Base-by-base conservation (phyloP, 2,329 filamentous ascomycete genomes). In the Trichoderma sp. region DNA sequence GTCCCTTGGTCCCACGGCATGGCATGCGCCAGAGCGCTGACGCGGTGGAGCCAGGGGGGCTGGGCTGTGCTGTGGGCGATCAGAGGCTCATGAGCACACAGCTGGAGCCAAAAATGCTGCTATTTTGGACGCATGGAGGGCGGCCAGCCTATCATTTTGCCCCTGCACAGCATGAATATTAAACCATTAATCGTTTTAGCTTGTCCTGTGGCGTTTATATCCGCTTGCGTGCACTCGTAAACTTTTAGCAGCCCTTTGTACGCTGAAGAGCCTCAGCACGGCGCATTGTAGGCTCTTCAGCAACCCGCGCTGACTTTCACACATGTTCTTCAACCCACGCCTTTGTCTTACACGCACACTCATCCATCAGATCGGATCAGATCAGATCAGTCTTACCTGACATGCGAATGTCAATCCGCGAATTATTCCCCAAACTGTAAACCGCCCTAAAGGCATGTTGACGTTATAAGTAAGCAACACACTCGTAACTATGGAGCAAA, bases 1-100 rank as follows among this genome's bases (percentile, higher is more conserved):
- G n/a, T n/a, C 62, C 31, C 33, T 29, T 19, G 52, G n/a, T n/a
- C 62, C 31, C 33, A 37, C 24, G 52, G 52, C 55, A 52, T 37
- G 55, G 64, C 55, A 60, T 58, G 63, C 29, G 31, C 55, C 29
- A 47, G 49, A 56, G 40, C 58, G 67, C 58, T 63, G 67, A 63
- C 67, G 59, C 29, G 52, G 53, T 69, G 67, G 67, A 53, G 29
- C 67, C 57, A 68, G 29, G 65, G 63, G 55, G 33, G 62, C 56
- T 55, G 68, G 68, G 68, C 68, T 70, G 68, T 70, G 68, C 35
- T 60, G 43, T 67, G 43, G 53, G 52, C 64, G 61, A 67, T 66
- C 53, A 21, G 55, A 56, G 21, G 47, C 61, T 35, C 58, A 60
- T 16, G 61, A 37, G 27, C 37, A 35, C 5, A 33, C 10, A 33